Evolutionary conservation across 805 yeast genomes (phyloP), one percentile per base, ranked within the genome.

Genomic region (Metschnikowia koreensis): DNA sequence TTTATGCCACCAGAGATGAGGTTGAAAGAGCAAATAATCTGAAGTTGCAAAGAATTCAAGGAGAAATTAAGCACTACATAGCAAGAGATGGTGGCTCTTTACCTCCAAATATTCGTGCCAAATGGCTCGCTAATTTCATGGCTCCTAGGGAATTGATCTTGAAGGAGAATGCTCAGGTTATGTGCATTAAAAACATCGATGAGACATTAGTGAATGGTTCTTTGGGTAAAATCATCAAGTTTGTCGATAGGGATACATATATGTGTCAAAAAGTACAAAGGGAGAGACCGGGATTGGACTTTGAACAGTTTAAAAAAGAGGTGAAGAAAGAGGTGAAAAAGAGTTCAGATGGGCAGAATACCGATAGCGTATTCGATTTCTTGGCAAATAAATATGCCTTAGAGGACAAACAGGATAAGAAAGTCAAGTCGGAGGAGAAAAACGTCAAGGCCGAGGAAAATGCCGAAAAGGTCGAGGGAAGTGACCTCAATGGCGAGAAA

Each of bases 121-220:
- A 42, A 17, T 41, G 52, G 51, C 56, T 59, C 17, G 12, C 38
- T 7, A 59, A 59, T 41, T 59, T 59, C 39, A 51, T 59, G 48
- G 61, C 60, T 5, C 62, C 62, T 4, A 28, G 48, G 11, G 54
- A 48, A 38, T 48, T 59, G 27, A 48, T 54, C 33, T 70, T 94
- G 57, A 93, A 92, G 66, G 84, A 81, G 49, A 90, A 89, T 37
- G 96, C 97, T 0, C 99, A 94, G 67, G 97, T 94, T 13, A 92
- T 94, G 97, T 83, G 89, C 77, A 70, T 94, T 58, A 89, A 88
- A 61, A 94, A 94, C 65, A 49, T 53, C 8, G 76, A 80, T 29
- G 92, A 89, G 57, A 86, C 82, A 9, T 72, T 94, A 38, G 98
- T 94, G 39, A 94, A 94, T 69, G 99, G 99, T 2, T 82, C 97